phyloP scores from a whole-genome alignment of 805 yeast genomes.

The Ogataea dorogensis region DNA sequence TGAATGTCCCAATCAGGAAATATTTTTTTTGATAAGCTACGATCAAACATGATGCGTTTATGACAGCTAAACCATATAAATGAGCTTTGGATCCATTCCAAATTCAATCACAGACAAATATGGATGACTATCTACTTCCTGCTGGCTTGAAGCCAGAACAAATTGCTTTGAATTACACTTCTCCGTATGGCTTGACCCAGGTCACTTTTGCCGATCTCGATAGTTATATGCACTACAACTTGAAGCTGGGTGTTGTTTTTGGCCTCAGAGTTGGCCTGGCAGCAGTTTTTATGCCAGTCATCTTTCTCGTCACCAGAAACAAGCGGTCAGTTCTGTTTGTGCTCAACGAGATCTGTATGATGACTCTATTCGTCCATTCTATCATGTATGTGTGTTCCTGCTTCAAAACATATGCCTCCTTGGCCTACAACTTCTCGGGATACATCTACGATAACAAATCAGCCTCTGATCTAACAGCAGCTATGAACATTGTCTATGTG shows the following conservation, averaged over 20 bases:
- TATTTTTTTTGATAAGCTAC: conserved; percentile 12
- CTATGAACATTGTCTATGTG: conserved; percentile 59
- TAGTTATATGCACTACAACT: conserved; percentile 30
- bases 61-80: conserved; percentile 6
- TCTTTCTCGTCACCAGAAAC: conserved; percentile 50
- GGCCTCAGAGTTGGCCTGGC: conserved; percentile 63
- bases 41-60: conserved; percentile 5
- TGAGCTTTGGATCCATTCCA: no score
- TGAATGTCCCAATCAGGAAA: conserved; percentile 33
- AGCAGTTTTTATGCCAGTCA: conserved; percentile 42
- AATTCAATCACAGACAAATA: neutral
- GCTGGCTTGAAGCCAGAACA: conserved; percentile 19
- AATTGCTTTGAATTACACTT: conserved; percentile 39
- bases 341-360: conserved; percentile 63
- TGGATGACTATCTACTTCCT: conserved; percentile 18
- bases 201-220: conserved; percentile 45
- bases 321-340: conserved; percentile 68
- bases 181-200: conserved; percentile 39
- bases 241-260: conserved; percentile 45
- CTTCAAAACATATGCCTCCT: conserved; percentile 48
- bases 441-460: conserved; percentile 39
- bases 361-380: conserved; percentile 57
- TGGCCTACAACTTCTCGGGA: conserved; percentile 47
- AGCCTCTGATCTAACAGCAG: conserved; percentile 52
- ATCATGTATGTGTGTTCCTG: conserved; percentile 56